A percentile compares a stretch with the other conserved stretches of the same genome.
These are phyloP conservation scores for Phytopythium mirpurense DNA, from an alignment of 352 stramenopile species.

Conservation along the genomic window DNA sequence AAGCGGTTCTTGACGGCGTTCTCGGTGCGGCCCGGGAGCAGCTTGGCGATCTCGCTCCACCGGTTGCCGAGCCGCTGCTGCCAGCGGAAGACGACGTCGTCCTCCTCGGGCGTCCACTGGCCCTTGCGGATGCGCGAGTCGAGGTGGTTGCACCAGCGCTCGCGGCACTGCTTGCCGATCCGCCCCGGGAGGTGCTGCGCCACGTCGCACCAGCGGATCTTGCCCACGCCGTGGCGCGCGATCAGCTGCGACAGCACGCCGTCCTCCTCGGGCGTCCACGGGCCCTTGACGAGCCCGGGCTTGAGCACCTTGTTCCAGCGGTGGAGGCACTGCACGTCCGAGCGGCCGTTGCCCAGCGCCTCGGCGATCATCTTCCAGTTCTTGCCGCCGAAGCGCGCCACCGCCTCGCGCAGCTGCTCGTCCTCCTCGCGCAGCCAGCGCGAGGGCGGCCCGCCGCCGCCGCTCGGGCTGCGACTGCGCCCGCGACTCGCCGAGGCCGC, in stretches of 20 bases:
- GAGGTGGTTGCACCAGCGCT: conserved; percentile 94
- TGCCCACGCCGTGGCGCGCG: conserved; percentile 74
- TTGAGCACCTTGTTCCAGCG: conserved; percentile 95
- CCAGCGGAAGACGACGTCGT: conserved; percentile 70
- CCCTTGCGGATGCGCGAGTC: conserved; percentile 92
- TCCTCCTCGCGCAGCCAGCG: conserved; percentile 92
- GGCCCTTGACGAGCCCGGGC: conserved; percentile 91
- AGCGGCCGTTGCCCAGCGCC: conserved; percentile 80
- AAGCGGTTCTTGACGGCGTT: conserved; percentile 88
- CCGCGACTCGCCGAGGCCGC: too few relatives aligned
- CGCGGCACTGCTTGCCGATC: conserved; percentile 96
- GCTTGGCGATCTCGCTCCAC: conserved; percentile 97
- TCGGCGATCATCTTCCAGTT: conserved; percentile 95
- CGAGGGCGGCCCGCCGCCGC: conserved; percentile 20
- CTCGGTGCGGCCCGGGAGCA: conserved; percentile 88
- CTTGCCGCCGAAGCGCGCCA: conserved; percentile 88
- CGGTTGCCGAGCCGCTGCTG: conserved; percentile 89
- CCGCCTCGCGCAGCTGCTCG: conserved; percentile 77
- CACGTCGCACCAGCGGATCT: conserved; percentile 93
- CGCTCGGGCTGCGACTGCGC: conserved; percentile 11
- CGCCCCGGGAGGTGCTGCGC: conserved; percentile 87
- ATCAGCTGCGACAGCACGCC: conserved; percentile 75
- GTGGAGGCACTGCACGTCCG: conserved; percentile 95
- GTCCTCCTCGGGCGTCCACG: conserved; percentile 91
- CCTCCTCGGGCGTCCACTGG: conserved; percentile 91